Conservation (phyloP, 495 filamentous ascomycete species). For the Cladorrhinum samala region DNA sequence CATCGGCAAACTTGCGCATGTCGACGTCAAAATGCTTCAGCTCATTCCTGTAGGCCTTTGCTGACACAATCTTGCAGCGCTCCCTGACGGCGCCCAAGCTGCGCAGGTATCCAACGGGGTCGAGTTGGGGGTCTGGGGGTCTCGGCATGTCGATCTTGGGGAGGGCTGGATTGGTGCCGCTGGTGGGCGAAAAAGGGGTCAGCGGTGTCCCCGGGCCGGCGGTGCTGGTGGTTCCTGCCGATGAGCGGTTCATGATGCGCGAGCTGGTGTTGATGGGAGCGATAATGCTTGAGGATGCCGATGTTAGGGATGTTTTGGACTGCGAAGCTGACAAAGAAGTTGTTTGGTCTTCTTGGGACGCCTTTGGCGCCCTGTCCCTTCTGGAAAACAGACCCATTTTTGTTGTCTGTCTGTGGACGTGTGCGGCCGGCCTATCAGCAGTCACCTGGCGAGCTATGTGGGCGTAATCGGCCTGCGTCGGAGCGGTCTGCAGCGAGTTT, state of each 20-base stretch:
- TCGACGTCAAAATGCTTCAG: constrained; percentile 91
- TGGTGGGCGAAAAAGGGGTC: constrained; percentile 39
- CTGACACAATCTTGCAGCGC: constrained; percentile 61
- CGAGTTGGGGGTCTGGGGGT: constrained; percentile 81
- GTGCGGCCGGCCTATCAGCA: constrained; percentile 7
- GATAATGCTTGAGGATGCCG: constrained; percentile 29
- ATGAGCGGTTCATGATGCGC: constrained; percentile 33
- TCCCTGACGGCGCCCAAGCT: constrained; percentile 88
- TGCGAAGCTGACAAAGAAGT: constrained; percentile 22
- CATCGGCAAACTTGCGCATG: constrained; percentile 77
- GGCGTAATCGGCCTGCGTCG: constrained; percentile 14
- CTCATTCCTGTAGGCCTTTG: constrained; percentile 71
- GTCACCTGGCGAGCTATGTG: background rate
- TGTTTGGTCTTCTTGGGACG: constrained; percentile 25
- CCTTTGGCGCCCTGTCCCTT: constrained; percentile 42
- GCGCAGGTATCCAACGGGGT: constrained; percentile 86
- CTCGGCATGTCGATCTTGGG: constrained; percentile 65
- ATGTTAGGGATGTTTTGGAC: constrained; percentile 31
- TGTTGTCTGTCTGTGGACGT: constrained; percentile 8
- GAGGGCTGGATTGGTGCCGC: constrained; percentile 28
- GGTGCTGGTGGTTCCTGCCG: constrained; percentile 31
- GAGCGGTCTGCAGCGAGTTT: constrained; percentile 12
- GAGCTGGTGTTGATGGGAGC: constrained; percentile 23
- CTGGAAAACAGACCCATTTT: constrained; percentile 50
- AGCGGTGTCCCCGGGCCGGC: constrained; percentile 35